A percentile compares a stretch with the other conserved stretches of the same genome.
Conservation (phyloP, 163 green algal species). For the Scenedesmus sp. region DNA sequence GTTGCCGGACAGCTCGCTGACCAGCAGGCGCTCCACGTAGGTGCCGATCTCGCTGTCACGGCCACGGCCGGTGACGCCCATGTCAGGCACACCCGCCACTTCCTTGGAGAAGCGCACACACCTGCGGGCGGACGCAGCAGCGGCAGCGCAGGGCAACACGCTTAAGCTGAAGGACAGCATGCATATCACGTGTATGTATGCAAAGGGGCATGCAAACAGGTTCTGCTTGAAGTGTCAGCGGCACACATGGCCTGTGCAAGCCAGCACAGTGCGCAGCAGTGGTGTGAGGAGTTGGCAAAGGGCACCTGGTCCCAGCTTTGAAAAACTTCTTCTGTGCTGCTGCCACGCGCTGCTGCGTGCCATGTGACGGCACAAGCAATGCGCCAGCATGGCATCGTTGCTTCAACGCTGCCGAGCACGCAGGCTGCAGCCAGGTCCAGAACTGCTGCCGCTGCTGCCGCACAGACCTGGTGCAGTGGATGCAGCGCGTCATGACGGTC, state of each 20-base stretch:
- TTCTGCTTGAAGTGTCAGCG: neutral
- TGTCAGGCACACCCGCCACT: constrained; percentile 95
- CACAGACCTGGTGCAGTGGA: constrained; percentile 96
- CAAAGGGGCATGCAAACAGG: neutral
- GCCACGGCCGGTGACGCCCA: constrained; percentile 96
- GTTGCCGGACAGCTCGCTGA: constrained; percentile 95
- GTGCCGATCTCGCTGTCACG: constrained; percentile 96
- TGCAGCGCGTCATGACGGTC: constrained; percentile 99
- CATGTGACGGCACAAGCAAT: neutral
- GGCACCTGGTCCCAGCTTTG: too few relatives aligned
- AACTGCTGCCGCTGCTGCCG: neutral
- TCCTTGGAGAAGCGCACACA: constrained; percentile 98
- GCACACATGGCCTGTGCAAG: neutral
- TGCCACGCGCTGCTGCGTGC: neutral
- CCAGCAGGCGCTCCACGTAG: constrained; percentile 96
- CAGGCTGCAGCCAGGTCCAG: neutral
- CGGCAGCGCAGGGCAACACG: neutral
- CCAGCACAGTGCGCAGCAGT: neutral
- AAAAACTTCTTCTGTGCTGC: too few relatives aligned
- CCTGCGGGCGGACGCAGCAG: constrained; percentile 45
- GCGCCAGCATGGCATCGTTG: neutral
- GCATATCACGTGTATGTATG: neutral
- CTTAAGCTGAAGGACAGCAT: neutral
- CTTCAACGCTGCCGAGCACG: neutral
- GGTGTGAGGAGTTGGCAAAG: neutral